These are phyloP conservation scores for Penicillium coprophilum DNA, from an alignment of 495 filamentous ascomycete genomes.

Conservation along the genomic window DNA sequence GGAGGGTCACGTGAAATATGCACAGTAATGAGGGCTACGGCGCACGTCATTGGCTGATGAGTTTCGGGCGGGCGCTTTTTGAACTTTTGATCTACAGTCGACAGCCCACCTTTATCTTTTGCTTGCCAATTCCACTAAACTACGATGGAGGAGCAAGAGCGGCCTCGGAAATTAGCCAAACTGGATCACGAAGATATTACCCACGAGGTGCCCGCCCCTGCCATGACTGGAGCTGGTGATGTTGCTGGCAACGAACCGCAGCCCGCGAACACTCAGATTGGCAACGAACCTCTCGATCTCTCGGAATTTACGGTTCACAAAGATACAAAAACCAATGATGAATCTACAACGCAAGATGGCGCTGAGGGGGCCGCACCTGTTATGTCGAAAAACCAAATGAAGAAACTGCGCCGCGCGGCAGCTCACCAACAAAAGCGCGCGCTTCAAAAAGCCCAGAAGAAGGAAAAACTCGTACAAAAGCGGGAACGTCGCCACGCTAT, in stretches of 20 bases:
- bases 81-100: slow-evolving; percentile 18
- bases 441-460: slow-evolving; percentile 67
- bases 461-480: slow-evolving; percentile 65
- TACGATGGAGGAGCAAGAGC: slow-evolving; percentile 54
- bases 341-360: slow-evolving; percentile 13
- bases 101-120: slow-evolving; percentile 16
- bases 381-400: slow-evolving; percentile 79
- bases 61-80: slow-evolving; percentile 23
- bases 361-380: slow-evolving; percentile 25
- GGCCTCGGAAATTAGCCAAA: slow-evolving; percentile 54
- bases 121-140: slow-evolving; percentile 4
- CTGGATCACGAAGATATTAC: slow-evolving; percentile 31
- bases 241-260: slow-evolving; percentile 16
- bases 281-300: slow-evolving; percentile 8
- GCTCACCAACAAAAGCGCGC: slow-evolving; percentile 67
- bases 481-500: slow-evolving; percentile 57
- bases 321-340: neutral
- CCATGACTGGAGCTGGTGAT: slow-evolving; percentile 38
- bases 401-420: slow-evolving; percentile 65
- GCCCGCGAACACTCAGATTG: slow-evolving; percentile 5
- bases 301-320: slow-evolving; percentile 7
- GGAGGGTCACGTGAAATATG: slow-evolving; percentile 35
- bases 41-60: slow-evolving; percentile 33
- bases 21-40: slow-evolving; percentile 38
- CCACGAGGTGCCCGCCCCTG: slow-evolving; percentile 24